Conservation (phyloP, 805 yeast species). For the Starmerella potacharoeniae region DNA sequence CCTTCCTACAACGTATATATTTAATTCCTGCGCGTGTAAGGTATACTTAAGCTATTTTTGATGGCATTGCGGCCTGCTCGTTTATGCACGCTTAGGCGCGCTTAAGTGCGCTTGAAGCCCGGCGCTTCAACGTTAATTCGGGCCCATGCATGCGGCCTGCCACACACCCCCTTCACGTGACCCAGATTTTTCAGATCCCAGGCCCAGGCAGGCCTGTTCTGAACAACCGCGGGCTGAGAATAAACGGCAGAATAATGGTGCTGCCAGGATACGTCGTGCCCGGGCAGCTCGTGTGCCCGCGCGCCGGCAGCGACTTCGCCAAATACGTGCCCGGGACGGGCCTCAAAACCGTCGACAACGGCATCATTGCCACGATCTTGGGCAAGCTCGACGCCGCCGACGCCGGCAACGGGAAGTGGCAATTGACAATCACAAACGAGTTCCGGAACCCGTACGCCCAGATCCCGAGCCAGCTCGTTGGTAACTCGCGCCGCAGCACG, state of each 20-base stretch:
- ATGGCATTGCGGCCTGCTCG: background rate
- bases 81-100: background rate
- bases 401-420: conserved; percentile 18
- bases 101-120: too few species aligned
- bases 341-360: conserved; percentile 40
- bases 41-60: too few species aligned
- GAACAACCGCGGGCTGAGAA: too few species aligned
- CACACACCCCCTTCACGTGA: background rate
- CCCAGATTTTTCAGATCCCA: background rate
- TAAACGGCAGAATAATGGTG: conserved; percentile 6
- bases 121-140: too few species aligned
- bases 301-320: conserved; percentile 28
- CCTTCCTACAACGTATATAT: background rate
- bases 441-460: conserved; percentile 20
- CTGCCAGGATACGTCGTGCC: conserved; percentile 53
- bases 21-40: background rate
- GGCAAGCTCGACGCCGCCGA: conserved; percentile 41
- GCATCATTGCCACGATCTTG: conserved; percentile 44
- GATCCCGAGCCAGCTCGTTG: conserved; percentile 5
- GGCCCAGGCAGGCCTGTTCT: too few species aligned
- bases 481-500: conserved; percentile 18
- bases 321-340: conserved; percentile 56
- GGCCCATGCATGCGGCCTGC: too few species aligned
- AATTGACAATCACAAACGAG: conserved; percentile 23
- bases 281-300: conserved; percentile 66